Evolutionary conservation across 1,139 yeast genomes (phyloP), one percentile per base, ranked within the genome.

Genomic region (Taiozyma sp.): DNA sequence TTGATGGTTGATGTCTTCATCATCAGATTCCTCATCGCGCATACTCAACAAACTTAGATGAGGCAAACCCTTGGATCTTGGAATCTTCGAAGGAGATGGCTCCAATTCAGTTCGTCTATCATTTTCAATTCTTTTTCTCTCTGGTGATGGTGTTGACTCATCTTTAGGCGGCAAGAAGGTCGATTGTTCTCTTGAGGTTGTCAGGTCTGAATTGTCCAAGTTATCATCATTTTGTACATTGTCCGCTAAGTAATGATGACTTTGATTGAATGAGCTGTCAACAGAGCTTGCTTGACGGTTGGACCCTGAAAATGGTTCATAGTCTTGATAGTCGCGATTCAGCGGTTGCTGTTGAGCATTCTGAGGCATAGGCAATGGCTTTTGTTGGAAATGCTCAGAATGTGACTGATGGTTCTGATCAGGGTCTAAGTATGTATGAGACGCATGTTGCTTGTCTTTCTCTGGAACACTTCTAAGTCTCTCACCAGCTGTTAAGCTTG

Each of bases 21-120:
- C 51, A 19, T 53, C 58, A 10, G 53, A 53, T 19, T 55, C 58
- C 28, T 59, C 60, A 39, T 57, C 63, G 28, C 58, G 46, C 44
- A 61, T 48, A 23, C 56, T 60, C 48, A 61, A 34, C 5, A 60
- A 38, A 50, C 58, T 60, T 32, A 61, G 48, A 46, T 57, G 62
- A n/a, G 65, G 64, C 2, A 61, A 47, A 9, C 53, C 65, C 34
- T 55, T 54, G 23, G 51, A 56, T 49, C 63, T 53, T 28, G 63
- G 60, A 13, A 60, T 30, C 42, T 54, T 61, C 2, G 63, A 59
- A 14, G 63, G 65, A 1, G 63, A 55, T 3, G 29, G 42, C 2
- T 44, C 41, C 24, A 10, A 2, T 4, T 9, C 13, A 22, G 7
- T 19, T 19, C 14, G 24, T 3, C 8, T 43, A 5, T 43, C 45